Percentiles rank a stretch among this genome's conserved stretches.
These are phyloP conservation scores for Calendula officinalis DNA, from an alignment of 129 eudicot species.

Conservation along the genomic window DNA sequence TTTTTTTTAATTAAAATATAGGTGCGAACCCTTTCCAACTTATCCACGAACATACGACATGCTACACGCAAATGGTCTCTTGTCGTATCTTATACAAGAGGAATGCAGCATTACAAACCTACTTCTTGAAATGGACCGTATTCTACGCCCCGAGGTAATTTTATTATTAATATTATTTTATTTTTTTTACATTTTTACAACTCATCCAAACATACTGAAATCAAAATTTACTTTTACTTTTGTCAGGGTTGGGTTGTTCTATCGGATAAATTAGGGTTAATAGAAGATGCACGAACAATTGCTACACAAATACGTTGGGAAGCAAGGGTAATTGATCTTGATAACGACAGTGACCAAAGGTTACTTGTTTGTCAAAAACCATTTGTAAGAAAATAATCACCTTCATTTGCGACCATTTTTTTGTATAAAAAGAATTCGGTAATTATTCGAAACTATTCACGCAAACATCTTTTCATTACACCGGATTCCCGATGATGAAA, in stretches of 20 bases:
- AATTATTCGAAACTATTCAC: constrained; percentile 25
- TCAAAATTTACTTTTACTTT: background rate
- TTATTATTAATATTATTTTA: too few relatives aligned
- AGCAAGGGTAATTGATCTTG: constrained; percentile 82
- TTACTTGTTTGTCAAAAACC: constrained; percentile 91
- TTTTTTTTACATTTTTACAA: background rate
- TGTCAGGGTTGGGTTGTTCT: constrained; percentile 88
- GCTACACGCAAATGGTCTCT: constrained; percentile 92
- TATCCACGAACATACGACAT: constrained; percentile 93
- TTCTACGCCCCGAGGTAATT: constrained; percentile 88
- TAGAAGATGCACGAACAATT: constrained; percentile 59
- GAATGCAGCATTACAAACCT: constrained; percentile 63
- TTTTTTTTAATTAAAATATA: constrained; percentile 6
- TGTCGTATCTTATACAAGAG: constrained; percentile 51
- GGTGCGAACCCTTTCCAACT: constrained; percentile 97
- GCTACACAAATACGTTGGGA: constrained; percentile 90
- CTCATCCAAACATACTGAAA: background rate
- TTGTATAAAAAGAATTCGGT: constrained; percentile 36
- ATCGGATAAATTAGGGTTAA: constrained; percentile 58
- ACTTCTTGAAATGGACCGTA: constrained; percentile 88
- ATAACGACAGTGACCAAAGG: constrained; percentile 80
- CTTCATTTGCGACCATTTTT: constrained; percentile 25
- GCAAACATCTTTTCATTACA: constrained; percentile 1
- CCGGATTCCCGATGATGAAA: constrained; percentile 24
- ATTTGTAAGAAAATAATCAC: constrained; percentile 69